These are phyloP conservation scores for Fusarium decemcellulare DNA, from an alignment of 2,329 filamentous ascomycete species.

Conservation along the genomic window DNA sequence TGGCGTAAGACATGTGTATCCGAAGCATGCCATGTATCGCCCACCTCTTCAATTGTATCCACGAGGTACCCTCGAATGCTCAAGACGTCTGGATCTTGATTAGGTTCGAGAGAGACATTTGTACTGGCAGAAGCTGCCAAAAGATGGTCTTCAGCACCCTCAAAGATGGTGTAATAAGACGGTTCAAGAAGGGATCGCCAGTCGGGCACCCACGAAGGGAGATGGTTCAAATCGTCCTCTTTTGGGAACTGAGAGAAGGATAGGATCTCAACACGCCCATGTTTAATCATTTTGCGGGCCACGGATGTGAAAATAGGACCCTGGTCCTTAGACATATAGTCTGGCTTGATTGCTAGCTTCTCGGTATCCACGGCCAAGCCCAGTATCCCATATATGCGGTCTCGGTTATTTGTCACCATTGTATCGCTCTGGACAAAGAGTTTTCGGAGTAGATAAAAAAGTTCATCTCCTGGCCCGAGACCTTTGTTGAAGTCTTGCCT, in stretches of 20 bases:
- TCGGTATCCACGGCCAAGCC: slow-evolving; percentile 7
- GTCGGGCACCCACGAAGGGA: slow-evolving; percentile 11
- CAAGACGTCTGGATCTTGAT: background rate
- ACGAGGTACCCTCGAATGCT: slow-evolving; percentile 1
- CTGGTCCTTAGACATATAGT: slow-evolving; percentile 1
- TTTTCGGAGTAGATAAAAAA: slow-evolving; percentile 2
- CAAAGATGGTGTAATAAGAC: slow-evolving; percentile 9
- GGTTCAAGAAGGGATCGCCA: background rate
- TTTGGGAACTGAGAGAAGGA: slow-evolving; percentile 6
- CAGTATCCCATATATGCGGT: slow-evolving; percentile 6
- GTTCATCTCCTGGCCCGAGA: slow-evolving; percentile 1
- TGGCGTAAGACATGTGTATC: background rate
- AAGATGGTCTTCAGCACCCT: slow-evolving; percentile 7
- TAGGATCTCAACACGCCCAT: background rate
- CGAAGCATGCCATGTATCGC: background rate
- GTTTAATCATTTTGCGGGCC: background rate
- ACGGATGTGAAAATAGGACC: background rate
- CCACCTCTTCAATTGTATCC: slow-evolving; percentile 6
- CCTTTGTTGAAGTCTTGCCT: background rate
- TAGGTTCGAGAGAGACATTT: background rate
- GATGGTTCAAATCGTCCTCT: background rate
- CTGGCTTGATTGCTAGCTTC: slow-evolving; percentile 4
- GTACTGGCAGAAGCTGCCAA: slow-evolving; percentile 1
- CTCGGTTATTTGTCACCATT: background rate
- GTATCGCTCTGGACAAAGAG: slow-evolving; percentile 2